Evolutionary conservation across 257 asterid genomes (phyloP).

Genomic region (Agastache rugosa): DNA sequence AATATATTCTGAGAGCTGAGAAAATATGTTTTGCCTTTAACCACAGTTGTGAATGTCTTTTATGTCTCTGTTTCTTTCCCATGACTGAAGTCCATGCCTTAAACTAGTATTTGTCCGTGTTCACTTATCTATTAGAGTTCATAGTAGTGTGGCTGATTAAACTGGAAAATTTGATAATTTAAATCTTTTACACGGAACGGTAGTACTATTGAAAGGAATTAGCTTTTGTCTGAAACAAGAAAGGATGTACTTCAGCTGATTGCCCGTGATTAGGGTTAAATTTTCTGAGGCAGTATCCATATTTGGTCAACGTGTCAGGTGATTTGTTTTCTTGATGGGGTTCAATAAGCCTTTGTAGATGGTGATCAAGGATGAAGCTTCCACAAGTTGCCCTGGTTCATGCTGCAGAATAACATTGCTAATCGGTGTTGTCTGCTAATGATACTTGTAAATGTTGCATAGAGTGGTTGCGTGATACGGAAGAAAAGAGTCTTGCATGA

Average conservation of each 20-base stretch:
- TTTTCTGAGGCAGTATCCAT: conserved; percentile 28
- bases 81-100: conserved; percentile 22
- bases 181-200: conserved; percentile 13
- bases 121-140: conserved; percentile 22
- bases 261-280: conserved; percentile 14
- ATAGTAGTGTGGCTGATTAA: conserved; percentile 17
- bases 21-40: background rate
- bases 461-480: conserved; percentile 1
- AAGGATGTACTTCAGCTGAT: conserved; percentile 23
- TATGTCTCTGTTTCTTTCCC: conserved; percentile 14
- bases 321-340: conserved; percentile 11
- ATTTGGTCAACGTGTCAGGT: conserved; percentile 20
- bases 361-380: conserved; percentile 25
- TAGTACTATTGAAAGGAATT: conserved; percentile 27
- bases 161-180: conserved; percentile 20
- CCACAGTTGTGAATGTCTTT: conserved; percentile 23
- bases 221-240: conserved; percentile 27
- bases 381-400: background rate
- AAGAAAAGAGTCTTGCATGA: background rate
- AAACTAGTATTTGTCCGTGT: conserved; percentile 20
- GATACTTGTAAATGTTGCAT: conserved; percentile 6
- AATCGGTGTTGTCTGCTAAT: conserved; percentile 8
- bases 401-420: conserved; percentile 18
- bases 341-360: conserved; percentile 13
- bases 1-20: conserved; percentile 9